Base-by-base conservation (phyloP, 2,329 filamentous ascomycete genomes). In the Fusarium chlamydosporum region DNA sequence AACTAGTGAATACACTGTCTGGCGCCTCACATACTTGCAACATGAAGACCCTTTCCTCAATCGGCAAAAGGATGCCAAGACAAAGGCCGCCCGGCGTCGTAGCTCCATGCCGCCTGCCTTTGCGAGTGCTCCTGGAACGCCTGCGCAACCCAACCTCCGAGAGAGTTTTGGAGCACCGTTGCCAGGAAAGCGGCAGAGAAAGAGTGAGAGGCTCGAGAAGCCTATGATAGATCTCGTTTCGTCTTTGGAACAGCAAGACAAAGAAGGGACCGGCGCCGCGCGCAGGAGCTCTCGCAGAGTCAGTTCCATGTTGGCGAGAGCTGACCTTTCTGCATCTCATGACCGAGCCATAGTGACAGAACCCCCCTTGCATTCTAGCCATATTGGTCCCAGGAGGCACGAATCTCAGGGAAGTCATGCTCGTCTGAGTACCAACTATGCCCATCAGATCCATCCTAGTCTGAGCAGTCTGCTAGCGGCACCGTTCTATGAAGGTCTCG, bases 281-380 rank as follows among this genome's bases (percentile, higher is more conserved):
- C 81, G 88, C 52, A 83, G 88, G 61, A 88, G 88, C 65, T 91
- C 88, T 18, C 89, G 96, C 42, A 88, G 96, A 51, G 91, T 98
- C 27, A 99, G 96, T 81, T 98, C 95, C 16, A 87, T 97, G 80
- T 84, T 97, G 54, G 94, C 94, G 16, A 87, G 95, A 73, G 92
- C 92, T 33, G 95, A 97, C 76, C 82, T 97, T 20, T 95, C 93
- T 1, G 91, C 92, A 11, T 96, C 91, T 16, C 92, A 95, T 69
- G 94, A 97, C 71, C 87, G 92, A 73, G 85, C 90, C 2, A 86
- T 90, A n/a, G 96, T 97, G 75, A 86, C 89, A 29, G 94, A 97
- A 48, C 87, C 85, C 76, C 79, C 76, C 68, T 83, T 77, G 4
- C 75, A 80, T 10, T 73, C 80, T 10, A 78, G 76, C 12, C 78